A percentile compares a stretch with the other conserved stretches of the same genome.
Conservation (phyloP, 331 rosid genomes). For the Cucumis variabilis region DNA sequence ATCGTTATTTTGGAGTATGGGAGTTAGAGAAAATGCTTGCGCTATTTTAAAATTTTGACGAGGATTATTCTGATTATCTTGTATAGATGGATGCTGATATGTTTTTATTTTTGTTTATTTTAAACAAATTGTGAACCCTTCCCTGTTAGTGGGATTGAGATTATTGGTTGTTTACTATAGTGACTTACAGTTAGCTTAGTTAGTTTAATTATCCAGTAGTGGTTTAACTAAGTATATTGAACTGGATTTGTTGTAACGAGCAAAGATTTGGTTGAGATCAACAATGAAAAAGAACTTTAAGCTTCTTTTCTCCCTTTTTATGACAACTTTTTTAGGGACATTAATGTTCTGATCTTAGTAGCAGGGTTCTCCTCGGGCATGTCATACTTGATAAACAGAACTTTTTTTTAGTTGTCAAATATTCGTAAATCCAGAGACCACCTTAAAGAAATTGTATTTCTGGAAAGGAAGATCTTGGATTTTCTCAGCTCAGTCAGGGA, state of each 20-base stretch:
- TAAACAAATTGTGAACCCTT: not conserved
- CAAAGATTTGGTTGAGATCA: not conserved
- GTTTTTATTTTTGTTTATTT: not conserved
- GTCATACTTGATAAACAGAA: not conserved
- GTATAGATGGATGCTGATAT: not conserved
- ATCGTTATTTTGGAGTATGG: not conserved
- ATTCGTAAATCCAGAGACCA: not conserved
- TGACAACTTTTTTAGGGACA: not conserved
- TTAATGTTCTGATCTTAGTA: not conserved
- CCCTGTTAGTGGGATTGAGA: not conserved
- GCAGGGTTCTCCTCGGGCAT: not conserved
- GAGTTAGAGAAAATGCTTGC: not conserved
- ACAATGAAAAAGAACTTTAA: not conserved
- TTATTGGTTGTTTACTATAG: not conserved
- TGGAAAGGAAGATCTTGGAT: not conserved
- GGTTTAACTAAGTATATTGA: not conserved
- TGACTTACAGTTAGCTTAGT: not conserved
- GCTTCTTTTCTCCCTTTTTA: not conserved
- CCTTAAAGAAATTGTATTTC: slow-evolving; percentile 4
- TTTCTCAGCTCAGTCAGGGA: slow-evolving; percentile 2
- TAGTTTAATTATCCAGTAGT: not conserved
- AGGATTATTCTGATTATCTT: not conserved
- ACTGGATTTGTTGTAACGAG: not conserved
- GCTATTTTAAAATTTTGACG: not conserved
- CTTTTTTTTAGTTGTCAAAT: not conserved